These are phyloP conservation scores for Nepenthes alata DNA, from an alignment of 179 eudicot genomes.

Conservation along the genomic window DNA sequence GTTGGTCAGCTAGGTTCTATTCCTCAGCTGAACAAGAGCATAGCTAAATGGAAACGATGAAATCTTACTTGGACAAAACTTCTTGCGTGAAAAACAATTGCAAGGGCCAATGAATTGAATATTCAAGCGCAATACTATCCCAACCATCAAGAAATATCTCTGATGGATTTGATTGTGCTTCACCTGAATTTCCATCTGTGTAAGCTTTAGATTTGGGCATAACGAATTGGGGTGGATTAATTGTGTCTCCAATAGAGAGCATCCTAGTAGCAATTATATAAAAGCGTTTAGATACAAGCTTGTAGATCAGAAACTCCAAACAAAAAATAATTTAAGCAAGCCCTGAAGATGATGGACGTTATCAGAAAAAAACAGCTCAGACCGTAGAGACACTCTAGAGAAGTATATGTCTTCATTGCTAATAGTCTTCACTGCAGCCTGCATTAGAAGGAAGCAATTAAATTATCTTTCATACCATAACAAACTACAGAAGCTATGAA, in stretches of 20 bases:
- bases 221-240: slow-evolving; percentile 53
- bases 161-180: slow-evolving; percentile 30
- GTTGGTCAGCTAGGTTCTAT: too few species aligned
- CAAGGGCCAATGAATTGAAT: slow-evolving; percentile 93
- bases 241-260: slow-evolving; percentile 54
- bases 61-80: slow-evolving; percentile 79
- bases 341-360: not conserved
- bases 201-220: slow-evolving; percentile 48
- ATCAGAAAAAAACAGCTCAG: slow-evolving; percentile 10
- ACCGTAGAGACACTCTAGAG: slow-evolving; percentile 86
- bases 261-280: slow-evolving; percentile 30
- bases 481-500: too few species aligned
- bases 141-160: slow-evolving; percentile 82
- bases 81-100: slow-evolving; percentile 90
- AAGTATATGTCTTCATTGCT: slow-evolving; percentile 86
- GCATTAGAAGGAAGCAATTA: slow-evolving; percentile 19
- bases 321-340: not conserved
- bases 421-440: slow-evolving; percentile 94
- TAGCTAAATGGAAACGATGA: not conserved
- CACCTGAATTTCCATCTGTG: slow-evolving; percentile 39
- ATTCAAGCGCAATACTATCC: slow-evolving; percentile 93
- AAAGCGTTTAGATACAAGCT: too few species aligned
- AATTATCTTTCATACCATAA: not conserved
- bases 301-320: too few species aligned
- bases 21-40: not conserved